A percentile compares a stretch with the other conserved stretches of the same genome.
Evolutionary conservation across 768 basidiomycete species (phyloP).

Genomic region (Hypholoma sublateritium): DNA sequence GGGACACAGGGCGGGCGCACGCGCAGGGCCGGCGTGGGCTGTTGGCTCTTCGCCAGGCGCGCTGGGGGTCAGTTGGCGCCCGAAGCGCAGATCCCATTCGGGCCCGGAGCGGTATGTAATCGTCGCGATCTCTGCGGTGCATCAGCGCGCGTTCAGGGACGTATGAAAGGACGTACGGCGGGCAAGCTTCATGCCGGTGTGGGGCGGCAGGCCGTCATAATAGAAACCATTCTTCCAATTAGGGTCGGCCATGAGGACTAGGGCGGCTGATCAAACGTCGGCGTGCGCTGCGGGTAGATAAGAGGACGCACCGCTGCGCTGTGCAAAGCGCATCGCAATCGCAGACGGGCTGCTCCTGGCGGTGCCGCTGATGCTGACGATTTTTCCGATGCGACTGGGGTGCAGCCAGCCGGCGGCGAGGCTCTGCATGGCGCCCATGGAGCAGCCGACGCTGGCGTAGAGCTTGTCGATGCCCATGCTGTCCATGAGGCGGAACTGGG

Average conservation of each 20-base stretch:
- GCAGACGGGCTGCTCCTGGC: constrained; percentile 90
- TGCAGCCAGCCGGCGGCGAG: constrained; percentile 92
- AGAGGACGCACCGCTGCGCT: constrained; percentile 78
- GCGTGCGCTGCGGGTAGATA: neutral
- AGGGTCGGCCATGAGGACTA: constrained; percentile 98
- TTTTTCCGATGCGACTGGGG: constrained; percentile 84
- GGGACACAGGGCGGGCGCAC: constrained; percentile 82
- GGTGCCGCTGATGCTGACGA: constrained; percentile 94
- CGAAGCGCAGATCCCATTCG: constrained; percentile 99
- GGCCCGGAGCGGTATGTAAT: constrained; percentile 99
- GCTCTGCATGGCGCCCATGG: constrained; percentile 99
- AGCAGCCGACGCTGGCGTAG: constrained; percentile 91
- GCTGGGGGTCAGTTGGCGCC: constrained; percentile 60
- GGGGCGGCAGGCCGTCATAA: constrained; percentile 92
- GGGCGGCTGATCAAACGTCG: neutral
- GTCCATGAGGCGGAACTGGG: constrained; percentile 86
- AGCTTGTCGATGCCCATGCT: constrained; percentile 80
- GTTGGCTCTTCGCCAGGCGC: constrained; percentile 30
- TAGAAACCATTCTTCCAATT: constrained; percentile 99
- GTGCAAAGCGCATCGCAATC: constrained; percentile 95
- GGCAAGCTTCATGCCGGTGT: constrained; percentile 98
- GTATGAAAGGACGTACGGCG: constrained; percentile 56
- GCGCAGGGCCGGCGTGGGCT: constrained; percentile 25
- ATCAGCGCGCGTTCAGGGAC: neutral
- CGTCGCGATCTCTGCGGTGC: constrained; percentile 85